Conservation (phyloP, 805 yeast genomes). For the Zygosaccharomyces bisporus region DNA sequence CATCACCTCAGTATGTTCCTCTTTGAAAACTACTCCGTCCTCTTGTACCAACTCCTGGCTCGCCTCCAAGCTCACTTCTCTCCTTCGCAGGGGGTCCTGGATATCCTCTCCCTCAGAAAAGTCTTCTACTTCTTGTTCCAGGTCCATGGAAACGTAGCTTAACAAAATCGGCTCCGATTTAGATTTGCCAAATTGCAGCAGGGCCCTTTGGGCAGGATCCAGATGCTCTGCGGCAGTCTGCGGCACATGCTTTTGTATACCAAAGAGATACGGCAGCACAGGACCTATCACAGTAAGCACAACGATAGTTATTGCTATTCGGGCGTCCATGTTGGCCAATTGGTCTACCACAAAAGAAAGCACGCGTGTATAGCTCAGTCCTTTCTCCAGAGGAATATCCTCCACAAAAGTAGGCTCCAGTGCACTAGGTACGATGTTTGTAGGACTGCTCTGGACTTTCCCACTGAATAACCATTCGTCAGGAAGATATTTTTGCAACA, state of each 20-base stretch:
- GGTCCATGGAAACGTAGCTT: conserved; percentile 10
- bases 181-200: conserved; percentile 24
- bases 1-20: background rate
- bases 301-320: conserved; percentile 10
- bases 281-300: conserved; percentile 12
- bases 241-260: background rate
- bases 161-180: conserved; percentile 18
- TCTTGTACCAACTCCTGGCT: background rate
- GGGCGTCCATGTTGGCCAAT: conserved; percentile 11
- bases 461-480: conserved; percentile 13
- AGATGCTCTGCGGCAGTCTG: conserved; percentile 8
- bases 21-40: background rate
- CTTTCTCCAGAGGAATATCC: background rate
- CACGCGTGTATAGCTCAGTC: conserved; percentile 11
- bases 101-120: background rate
- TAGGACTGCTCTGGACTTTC: background rate
- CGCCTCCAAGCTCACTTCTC: background rate
- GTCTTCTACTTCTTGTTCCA: conserved; percentile 8
- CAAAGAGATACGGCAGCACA: conserved; percentile 3
- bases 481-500: conserved; percentile 14
- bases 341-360: conserved; percentile 11
- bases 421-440: background rate
- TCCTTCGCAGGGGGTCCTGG: conserved; percentile 1
- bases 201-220: conserved; percentile 23
- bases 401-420: background rate